Conservation (phyloP, 1,284 basidiomycete genomes). For the Cryptococcus sp. region DNA sequence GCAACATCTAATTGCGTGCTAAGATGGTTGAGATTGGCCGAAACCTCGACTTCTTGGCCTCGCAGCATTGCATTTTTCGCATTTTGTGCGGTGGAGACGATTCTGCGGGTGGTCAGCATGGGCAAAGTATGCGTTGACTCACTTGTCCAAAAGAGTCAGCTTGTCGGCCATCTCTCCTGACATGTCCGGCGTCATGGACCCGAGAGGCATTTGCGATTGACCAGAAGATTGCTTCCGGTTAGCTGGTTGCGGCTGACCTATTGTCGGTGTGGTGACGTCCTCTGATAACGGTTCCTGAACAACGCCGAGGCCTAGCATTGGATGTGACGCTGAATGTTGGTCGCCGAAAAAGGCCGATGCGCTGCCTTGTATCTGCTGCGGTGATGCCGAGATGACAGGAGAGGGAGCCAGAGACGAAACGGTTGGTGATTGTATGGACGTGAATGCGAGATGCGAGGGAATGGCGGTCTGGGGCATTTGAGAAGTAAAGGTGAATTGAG, state of each 20-base stretch:
- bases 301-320: slow-evolving; percentile 8
- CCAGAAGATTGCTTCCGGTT: slow-evolving; percentile 21
- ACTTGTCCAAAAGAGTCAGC: slow-evolving; percentile 44
- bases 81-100: slow-evolving; percentile 41
- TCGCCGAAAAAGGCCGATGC: slow-evolving; percentile 8
- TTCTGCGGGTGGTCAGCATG: too few species aligned
- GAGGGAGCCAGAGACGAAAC: slow-evolving; percentile 29
- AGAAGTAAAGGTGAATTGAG: slow-evolving; percentile 11
- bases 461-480: slow-evolving; percentile 25
- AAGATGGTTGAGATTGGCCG: slow-evolving; percentile 40
- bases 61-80: slow-evolving; percentile 43
- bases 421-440: slow-evolving; percentile 25
- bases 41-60: slow-evolving; percentile 39
- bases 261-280: slow-evolving; percentile 37
- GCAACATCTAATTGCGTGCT: slow-evolving; percentile 46
- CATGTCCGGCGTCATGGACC: slow-evolving; percentile 21
- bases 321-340: slow-evolving; percentile 2
- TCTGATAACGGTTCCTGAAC: slow-evolving; percentile 39
- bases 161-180: slow-evolving; percentile 35
- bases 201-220: slow-evolving; percentile 8
- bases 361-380: slow-evolving; percentile 14
- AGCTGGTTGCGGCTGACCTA: slow-evolving; percentile 10
- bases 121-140: slow-evolving; percentile 19
- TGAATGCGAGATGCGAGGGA: slow-evolving; percentile 41
- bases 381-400: slow-evolving; percentile 28